Base-by-base conservation (phyloP, 2,329 filamentous ascomycete species). In the Colletotrichum sp. region DNA sequence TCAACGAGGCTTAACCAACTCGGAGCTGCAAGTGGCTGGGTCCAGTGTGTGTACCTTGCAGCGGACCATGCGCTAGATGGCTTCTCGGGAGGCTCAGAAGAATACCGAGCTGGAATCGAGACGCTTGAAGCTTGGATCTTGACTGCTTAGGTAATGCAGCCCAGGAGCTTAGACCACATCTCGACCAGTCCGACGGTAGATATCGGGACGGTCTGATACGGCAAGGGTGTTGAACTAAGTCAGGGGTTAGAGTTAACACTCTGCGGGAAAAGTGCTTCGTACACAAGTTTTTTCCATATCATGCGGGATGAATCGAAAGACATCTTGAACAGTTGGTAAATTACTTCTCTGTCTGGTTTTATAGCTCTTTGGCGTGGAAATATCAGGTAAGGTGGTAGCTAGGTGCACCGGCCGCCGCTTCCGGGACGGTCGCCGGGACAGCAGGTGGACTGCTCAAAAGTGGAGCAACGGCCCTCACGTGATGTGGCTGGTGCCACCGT, bases 401-500 rank as follows among this genome's bases (percentile, higher is more conserved):
- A 52, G 44, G 44, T 52, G 22, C 39, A 52, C 64, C 34, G 64
- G 18, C 71, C 64, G 74, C 74, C 57, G 70, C 22, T 65, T 69
- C 71, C 70, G 74, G 64, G 3, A 72, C 73, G 74, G 74, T 76
- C 74, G 74, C 71, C 71, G 44, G 74, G 74, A 63, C 74, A 76
- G 62, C 73, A 16, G 34, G 26, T 73, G 22, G 52, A 65, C 57
- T 22, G 36, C 28, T 8, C n/a, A 76, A 48, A 13, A 68, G 70
- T 72, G 73, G 73, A 59, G 30, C 22, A 63, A 30, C 10, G 4
- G 10, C 1, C 3, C 9, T 75, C 76, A 77, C 76, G 76, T 77
- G 76, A 68, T 77, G 75, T 77, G 75, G 76, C 76, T 77, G 48
- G 57, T 75, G 71, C 59, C 36, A 67, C 76, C 10, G 44, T 52